A percentile compares a stretch with the other conserved stretches of the same genome.
Evolutionary conservation across 2,329 filamentous ascomycete species (phyloP).

Genomic region (Hypoxylon sp.): DNA sequence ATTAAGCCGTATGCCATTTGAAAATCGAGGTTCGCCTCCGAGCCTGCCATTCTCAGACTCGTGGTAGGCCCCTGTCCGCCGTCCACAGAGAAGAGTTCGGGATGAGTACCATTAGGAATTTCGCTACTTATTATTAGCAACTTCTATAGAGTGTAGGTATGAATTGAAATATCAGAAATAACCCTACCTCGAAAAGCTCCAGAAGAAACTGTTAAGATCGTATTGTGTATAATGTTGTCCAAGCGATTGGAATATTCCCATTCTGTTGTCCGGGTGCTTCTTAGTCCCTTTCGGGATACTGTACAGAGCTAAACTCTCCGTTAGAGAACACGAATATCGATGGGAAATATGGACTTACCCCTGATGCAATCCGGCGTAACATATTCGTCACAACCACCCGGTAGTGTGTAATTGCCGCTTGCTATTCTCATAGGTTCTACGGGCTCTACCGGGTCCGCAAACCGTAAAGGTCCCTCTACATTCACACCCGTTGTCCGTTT

Average conservation of each 20-base stretch:
- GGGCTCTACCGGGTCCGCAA: constrained; percentile 46
- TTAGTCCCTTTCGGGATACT: constrained; percentile 56
- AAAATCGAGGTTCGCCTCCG: constrained; percentile 65
- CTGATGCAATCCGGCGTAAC: constrained; percentile 51
- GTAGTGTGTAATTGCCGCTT: constrained; percentile 47
- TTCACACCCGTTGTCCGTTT: constrained; percentile 36
- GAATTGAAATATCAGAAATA: background rate
- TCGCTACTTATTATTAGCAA: constrained; percentile 42
- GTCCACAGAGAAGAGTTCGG: constrained; percentile 56
- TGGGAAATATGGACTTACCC: constrained; percentile 36
- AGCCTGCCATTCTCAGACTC: constrained; percentile 52
- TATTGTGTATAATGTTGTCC: constrained; percentile 60
- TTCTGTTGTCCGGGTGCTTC: constrained; percentile 55
- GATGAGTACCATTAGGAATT: constrained; percentile 59
- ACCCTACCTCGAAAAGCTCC: constrained; percentile 49
- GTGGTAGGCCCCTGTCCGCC: constrained; percentile 54
- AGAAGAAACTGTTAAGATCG: constrained; percentile 59
- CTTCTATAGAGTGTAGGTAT: no score
- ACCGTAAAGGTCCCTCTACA: constrained; percentile 43
- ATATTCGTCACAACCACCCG: constrained; percentile 49
- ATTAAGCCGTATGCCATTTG: constrained; percentile 64
- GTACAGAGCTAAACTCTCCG: constrained; percentile 51
- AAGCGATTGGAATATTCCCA: constrained; percentile 61
- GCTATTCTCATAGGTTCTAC: constrained; percentile 28
- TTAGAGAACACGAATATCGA: constrained; percentile 6